phyloP scores from a whole-genome alignment of 768 basidiomycete species.

The Leccinum longicurvipes region DNA sequence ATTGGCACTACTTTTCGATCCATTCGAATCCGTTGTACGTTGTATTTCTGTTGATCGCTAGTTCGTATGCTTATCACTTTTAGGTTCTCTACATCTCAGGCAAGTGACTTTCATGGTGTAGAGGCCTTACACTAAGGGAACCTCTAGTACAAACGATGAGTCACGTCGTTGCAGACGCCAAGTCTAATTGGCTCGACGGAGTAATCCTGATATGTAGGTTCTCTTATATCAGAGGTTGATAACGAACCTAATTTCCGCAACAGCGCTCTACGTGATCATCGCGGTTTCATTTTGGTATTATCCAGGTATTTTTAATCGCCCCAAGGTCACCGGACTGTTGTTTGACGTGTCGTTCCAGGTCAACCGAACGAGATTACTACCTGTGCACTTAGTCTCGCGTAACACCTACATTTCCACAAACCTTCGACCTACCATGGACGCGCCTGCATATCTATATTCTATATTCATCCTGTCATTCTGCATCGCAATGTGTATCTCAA shows the following conservation, averaged over 20 bases:
- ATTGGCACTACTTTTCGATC: constrained; percentile 79
- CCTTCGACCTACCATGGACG: constrained; percentile 7
- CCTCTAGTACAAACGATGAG: constrained; percentile 74
- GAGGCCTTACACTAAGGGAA: constrained; percentile 12
- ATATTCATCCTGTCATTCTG: constrained; percentile 5
- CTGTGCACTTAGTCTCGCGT: constrained; percentile 13
- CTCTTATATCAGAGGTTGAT: background rate
- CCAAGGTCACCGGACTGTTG: background rate
- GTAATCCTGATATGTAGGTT: constrained; percentile 63
- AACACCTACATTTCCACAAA: background rate
- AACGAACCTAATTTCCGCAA: background rate
- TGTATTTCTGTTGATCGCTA: background rate
- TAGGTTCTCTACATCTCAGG: constrained; percentile 39
- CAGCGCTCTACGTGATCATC: constrained; percentile 70
- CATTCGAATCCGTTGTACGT: constrained; percentile 75
- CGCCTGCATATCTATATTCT: background rate
- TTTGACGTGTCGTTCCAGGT: constrained; percentile 16
- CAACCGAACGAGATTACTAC: constrained; percentile 20
- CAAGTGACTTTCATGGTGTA: constrained; percentile 34
- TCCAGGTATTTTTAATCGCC: constrained; percentile 26
- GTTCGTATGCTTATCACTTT: constrained; percentile 8
- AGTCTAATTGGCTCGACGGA: constrained; percentile 84
- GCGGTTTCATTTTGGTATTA: constrained; percentile 69
- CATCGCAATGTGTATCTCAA: constrained; percentile 15
- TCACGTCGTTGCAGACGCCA: constrained; percentile 76